A percentile compares a stretch with the other conserved stretches of the same genome.
These are phyloP conservation scores for Hymenoscyphus scutula DNA, from an alignment of 2,329 filamentous ascomycete species.

Conservation along the genomic window DNA sequence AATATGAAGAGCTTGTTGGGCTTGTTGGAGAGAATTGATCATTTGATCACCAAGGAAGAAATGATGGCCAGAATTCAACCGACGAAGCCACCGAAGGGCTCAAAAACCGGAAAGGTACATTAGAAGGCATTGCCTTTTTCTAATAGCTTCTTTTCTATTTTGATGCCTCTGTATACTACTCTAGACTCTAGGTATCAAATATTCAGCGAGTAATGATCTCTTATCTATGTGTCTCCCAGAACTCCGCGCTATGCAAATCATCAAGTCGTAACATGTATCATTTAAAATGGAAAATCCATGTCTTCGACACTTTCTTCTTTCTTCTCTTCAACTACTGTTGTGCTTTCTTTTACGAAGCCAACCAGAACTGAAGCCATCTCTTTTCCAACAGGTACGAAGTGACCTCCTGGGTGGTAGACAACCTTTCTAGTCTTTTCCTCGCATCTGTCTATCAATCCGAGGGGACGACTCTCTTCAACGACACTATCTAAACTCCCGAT, in stretches of 20 bases:
- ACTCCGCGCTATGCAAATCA: conserved; percentile 26
- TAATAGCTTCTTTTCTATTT: conserved; percentile 20
- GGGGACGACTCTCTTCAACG: conserved; percentile 73
- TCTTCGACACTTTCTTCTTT: conserved; percentile 60
- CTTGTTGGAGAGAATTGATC: conserved; percentile 86
- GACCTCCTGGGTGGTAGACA: conserved; percentile 77
- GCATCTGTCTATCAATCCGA: conserved; percentile 65
- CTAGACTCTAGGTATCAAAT: conserved; percentile 36
- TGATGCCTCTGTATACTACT: conserved; percentile 37
- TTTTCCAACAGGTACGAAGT: conserved; percentile 82
- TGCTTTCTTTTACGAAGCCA: conserved; percentile 60
- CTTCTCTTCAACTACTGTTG: conserved; percentile 45
- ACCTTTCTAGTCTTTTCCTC: conserved; percentile 44
- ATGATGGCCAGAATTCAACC: conserved; percentile 99
- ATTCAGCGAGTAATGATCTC: conserved; percentile 18
- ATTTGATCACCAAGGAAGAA: conserved; percentile 98
- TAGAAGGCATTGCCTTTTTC: conserved; percentile 20
- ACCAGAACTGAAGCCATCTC: conserved; percentile 76
- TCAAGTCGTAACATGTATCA: not conserved
- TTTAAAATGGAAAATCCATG: conserved; percentile 65
- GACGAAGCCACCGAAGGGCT: conserved; percentile 34
- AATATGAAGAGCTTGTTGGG: conserved; percentile 95
- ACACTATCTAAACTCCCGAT: conserved; percentile 83
- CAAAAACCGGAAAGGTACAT: conserved; percentile 41
- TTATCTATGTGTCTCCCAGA: conserved; percentile 16